phyloP scores from a whole-genome alignment of 2,329 filamentous ascomycete species.

The Colletotrichum shisoi region DNA sequence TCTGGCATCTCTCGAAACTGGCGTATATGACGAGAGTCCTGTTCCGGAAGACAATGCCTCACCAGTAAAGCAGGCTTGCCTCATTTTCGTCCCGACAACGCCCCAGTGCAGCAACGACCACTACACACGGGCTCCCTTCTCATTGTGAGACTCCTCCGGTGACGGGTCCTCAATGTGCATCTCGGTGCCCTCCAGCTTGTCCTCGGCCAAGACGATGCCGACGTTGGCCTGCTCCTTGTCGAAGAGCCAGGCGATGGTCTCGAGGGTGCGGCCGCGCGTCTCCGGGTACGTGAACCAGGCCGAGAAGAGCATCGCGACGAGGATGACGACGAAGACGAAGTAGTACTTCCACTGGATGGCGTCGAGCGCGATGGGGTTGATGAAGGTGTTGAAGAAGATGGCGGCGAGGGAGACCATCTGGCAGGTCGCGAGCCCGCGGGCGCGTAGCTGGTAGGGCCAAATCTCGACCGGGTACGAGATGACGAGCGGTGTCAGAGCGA shows the following conservation, averaged over 20 bases:
- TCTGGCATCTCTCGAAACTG: too few species aligned
- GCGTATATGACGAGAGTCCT: too few species aligned
- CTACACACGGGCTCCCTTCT: neutral
- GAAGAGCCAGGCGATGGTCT: slow-evolving; percentile 27
- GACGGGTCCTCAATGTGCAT: neutral
- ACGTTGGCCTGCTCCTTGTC: neutral
- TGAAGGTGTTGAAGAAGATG: slow-evolving; percentile 55
- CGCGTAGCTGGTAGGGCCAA: slow-evolving; percentile 41
- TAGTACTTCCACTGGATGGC: slow-evolving; percentile 55
- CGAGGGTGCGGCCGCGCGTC: slow-evolving; percentile 36
- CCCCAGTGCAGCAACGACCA: too few species aligned
- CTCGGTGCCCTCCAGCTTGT: neutral
- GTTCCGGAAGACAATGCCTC: too few species aligned
- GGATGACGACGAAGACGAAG: slow-evolving; percentile 51
- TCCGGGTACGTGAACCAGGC: slow-evolving; percentile 37
- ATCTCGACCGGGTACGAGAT: slow-evolving; percentile 46
- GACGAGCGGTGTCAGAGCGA: slow-evolving; percentile 49
- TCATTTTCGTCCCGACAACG: too few species aligned
- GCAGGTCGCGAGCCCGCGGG: slow-evolving; percentile 18
- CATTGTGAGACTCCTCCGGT: neutral
- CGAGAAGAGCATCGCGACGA: slow-evolving; percentile 55
- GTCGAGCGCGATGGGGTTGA: slow-evolving; percentile 55
- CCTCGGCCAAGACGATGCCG: neutral
- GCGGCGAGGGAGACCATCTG: slow-evolving; percentile 15
- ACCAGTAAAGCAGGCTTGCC: too few species aligned